Percentiles rank a stretch among this genome's conserved stretches.
Evolutionary conservation across 805 yeast genomes (phyloP).

Genomic region (Saccharomycopsis vini): DNA sequence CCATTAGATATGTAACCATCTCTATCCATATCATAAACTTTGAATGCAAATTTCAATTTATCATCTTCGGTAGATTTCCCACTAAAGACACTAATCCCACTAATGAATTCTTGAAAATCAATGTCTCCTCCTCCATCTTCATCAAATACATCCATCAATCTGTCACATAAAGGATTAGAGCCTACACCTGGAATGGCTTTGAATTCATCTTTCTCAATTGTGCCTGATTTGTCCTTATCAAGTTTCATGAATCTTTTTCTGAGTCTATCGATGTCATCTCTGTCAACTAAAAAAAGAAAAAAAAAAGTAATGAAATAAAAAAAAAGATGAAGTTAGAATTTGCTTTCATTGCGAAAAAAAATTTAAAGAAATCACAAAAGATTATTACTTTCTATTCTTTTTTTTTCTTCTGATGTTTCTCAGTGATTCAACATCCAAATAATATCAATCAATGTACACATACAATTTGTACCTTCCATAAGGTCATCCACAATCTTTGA

Average conservation of each 20-base stretch:
- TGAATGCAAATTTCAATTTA: slow-evolving; percentile 81
- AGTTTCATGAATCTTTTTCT: slow-evolving; percentile 91
- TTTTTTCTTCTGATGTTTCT: too few relatives aligned
- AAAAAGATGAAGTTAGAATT: background rate
- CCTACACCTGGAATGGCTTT: slow-evolving; percentile 88
- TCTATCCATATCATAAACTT: slow-evolving; percentile 88
- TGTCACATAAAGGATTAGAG: slow-evolving; percentile 77
- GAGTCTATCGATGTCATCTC: slow-evolving; percentile 85
- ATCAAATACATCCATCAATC: slow-evolving; percentile 92
- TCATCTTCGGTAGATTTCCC: slow-evolving; percentile 74
- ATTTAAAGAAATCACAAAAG: too few relatives aligned
- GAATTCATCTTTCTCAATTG: slow-evolving; percentile 85
- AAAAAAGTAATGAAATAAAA: background rate
- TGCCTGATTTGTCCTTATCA: slow-evolving; percentile 87
- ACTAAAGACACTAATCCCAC: slow-evolving; percentile 80
- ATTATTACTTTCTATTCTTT: too few relatives aligned
- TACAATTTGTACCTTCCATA: slow-evolving; percentile 73
- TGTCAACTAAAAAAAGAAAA: slow-evolving; percentile 44
- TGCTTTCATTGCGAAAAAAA: background rate
- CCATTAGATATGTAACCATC: slow-evolving; percentile 96
- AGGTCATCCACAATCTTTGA: slow-evolving; percentile 58
- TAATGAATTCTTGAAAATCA: slow-evolving; percentile 90
- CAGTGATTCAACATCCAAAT: too few relatives aligned
- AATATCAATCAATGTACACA: too few relatives aligned
- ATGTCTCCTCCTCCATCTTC: slow-evolving; percentile 87